Percentiles rank a stretch among this genome's conserved stretches.
These are phyloP conservation scores for Dendrobium chrysotoxum DNA, from an alignment of 106 monocot genomes.

Conservation along the genomic window DNA sequence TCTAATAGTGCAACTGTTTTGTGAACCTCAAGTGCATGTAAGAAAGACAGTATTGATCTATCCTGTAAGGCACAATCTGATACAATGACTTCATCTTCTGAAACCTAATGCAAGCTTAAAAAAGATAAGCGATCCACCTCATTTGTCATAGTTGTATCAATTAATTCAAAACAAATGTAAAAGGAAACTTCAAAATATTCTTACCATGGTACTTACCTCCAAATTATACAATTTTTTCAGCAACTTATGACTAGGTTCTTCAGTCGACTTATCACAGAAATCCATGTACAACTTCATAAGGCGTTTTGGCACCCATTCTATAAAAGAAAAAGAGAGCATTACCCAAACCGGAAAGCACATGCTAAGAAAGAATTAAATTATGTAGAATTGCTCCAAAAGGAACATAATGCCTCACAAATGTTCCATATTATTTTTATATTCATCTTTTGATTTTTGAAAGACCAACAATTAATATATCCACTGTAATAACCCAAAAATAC, in stretches of 20 bases:
- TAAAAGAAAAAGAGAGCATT: constrained; percentile 3
- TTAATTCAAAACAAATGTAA: neutral
- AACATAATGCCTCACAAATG: neutral
- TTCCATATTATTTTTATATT: too few species aligned
- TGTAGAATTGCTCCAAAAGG: neutral
- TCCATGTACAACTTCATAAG: constrained; percentile 76
- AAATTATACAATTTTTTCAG: constrained; percentile 69
- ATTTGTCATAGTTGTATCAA: neutral
- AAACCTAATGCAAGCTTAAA: constrained; percentile 39
- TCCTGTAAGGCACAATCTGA: constrained; percentile 88
- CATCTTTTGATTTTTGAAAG: too few species aligned
- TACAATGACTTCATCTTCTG: constrained; percentile 80
- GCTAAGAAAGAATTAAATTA: neutral
- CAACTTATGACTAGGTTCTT: constrained; percentile 55
- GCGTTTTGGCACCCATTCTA: constrained; percentile 92
- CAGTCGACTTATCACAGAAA: constrained; percentile 53
- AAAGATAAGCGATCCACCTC: neutral
- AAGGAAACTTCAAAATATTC: neutral
- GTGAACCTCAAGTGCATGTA: constrained; percentile 70
- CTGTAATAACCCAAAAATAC: too few species aligned
- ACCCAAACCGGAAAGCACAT: neutral
- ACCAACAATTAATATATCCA: too few species aligned
- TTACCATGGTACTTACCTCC: constrained; percentile 33
- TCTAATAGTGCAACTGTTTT: constrained; percentile 70
- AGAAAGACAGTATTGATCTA: constrained; percentile 66